Evolutionary conservation across 805 yeast species (phyloP).

Genomic region (Brettanomyces custersianus): DNA sequence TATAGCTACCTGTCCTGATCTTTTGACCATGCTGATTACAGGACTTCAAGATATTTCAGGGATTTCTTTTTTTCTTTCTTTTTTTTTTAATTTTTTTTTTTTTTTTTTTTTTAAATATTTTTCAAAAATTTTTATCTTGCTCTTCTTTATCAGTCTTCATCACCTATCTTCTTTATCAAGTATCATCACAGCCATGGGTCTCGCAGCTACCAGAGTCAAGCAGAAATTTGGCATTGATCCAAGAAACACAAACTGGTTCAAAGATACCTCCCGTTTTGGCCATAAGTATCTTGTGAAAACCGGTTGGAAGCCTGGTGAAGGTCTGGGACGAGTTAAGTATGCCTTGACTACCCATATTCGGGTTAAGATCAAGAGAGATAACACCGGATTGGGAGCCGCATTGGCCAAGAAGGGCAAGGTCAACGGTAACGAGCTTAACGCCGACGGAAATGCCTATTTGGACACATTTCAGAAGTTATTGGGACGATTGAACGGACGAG

Average conservation of each 20-base stretch:
- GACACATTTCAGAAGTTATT: slow-evolving; percentile 88
- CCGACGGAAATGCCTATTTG: slow-evolving; percentile 81
- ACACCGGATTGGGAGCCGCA: slow-evolving; percentile 83
- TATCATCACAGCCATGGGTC: slow-evolving; percentile 45
- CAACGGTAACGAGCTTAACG: slow-evolving; percentile 60
- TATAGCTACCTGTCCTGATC: too few species aligned
- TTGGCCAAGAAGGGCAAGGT: slow-evolving; percentile 32
- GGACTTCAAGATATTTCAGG: neutral
- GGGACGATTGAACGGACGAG: slow-evolving; percentile 85
- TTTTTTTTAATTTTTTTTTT: neutral
- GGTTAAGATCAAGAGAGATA: slow-evolving; percentile 75
- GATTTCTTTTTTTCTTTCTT: neutral
- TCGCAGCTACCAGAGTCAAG: slow-evolving; percentile 71
- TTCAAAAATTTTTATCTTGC: neutral
- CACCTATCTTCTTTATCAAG: slow-evolving; percentile 2
- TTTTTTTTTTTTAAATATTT: neutral
- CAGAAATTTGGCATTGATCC: slow-evolving; percentile 91
- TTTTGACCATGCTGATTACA: neutral
- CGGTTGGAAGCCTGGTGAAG: slow-evolving; percentile 93
- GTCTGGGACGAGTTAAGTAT: slow-evolving; percentile 64
- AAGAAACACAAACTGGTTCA: slow-evolving; percentile 90
- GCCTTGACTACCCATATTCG: slow-evolving; percentile 77
- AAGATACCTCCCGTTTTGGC: slow-evolving; percentile 76
- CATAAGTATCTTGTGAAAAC: slow-evolving; percentile 70
- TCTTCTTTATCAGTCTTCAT: neutral